Conservation (phyloP, 2,329 filamentous ascomycete species). For the Colletotrichum euphorbiae region DNA sequence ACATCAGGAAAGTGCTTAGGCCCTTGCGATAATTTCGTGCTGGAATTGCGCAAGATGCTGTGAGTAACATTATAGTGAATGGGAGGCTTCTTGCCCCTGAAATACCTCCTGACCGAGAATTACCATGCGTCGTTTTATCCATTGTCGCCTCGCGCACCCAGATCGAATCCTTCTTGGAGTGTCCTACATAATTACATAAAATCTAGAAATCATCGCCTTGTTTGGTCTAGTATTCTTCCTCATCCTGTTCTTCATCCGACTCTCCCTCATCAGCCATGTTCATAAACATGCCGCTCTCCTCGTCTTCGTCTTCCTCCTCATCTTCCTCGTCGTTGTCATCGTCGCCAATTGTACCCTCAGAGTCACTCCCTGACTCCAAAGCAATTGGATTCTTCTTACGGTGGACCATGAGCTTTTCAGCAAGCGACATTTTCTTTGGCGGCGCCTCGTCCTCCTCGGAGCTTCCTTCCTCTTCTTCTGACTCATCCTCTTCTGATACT, state of each 20-base stretch:
- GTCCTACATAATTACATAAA: too few relatives aligned
- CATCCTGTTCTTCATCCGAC: conserved; percentile 8
- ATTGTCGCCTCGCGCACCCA: too few relatives aligned
- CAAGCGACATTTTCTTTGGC: conserved; percentile 41
- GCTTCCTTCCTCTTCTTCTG: conserved; percentile 14
- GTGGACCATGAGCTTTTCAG: conserved; percentile 42
- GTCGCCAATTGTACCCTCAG: conserved; percentile 42
- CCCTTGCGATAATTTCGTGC: too few relatives aligned
- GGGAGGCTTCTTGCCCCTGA: too few relatives aligned
- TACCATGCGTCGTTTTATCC: too few relatives aligned
- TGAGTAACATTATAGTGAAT: too few relatives aligned
- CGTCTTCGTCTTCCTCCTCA: conserved; percentile 41
- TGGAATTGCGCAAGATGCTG: too few relatives aligned
- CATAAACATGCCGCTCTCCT: conserved; percentile 45
- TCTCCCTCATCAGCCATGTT: conserved; percentile 49
- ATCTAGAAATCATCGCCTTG: neutral
- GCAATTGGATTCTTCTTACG: conserved; percentile 41
- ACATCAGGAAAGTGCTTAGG: too few relatives aligned
- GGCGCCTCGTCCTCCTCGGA: conserved; percentile 35
- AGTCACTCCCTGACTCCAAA: conserved; percentile 40
- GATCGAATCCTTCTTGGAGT: too few relatives aligned
- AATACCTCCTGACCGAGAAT: too few relatives aligned
- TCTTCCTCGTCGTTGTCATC: conserved; percentile 36
- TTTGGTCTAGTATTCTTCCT: conserved; percentile 19
- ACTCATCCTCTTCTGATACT: conserved; percentile 25